A percentile compares a stretch with the other conserved stretches of the same genome.
Evolutionary conservation across 371 early-diverging fungal genomes (phyloP).

Genomic region (Syncephalis fuscata): DNA sequence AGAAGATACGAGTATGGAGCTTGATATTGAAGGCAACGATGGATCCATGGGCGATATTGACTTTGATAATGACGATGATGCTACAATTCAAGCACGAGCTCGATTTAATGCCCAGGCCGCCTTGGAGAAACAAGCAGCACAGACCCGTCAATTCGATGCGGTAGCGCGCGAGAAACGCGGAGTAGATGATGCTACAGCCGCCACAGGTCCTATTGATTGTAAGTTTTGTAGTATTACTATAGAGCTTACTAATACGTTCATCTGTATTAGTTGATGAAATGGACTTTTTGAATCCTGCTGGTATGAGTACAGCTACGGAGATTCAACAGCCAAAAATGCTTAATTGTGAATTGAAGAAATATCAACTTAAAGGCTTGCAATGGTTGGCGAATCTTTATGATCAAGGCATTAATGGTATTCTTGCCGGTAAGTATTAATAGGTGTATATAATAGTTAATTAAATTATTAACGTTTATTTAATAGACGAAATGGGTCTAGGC

Average conservation of each 20-base stretch:
- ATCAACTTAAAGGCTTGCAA: constrained; percentile 94
- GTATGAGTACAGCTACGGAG: constrained; percentile 48
- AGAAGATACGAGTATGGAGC: constrained; percentile 7
- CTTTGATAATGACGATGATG: constrained; percentile 67
- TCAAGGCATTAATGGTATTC: constrained; percentile 93
- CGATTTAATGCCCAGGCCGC: constrained; percentile 65
- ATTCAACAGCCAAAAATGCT: constrained; percentile 77
- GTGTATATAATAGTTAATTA: background rate
- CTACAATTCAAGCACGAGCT: constrained; percentile 47
- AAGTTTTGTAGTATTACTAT: constrained; percentile 6
- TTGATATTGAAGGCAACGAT: background rate
- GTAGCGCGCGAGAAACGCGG: constrained; percentile 17
- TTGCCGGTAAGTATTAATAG: constrained; percentile 39
- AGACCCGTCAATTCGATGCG: constrained; percentile 54
- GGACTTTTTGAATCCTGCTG: constrained; percentile 72
- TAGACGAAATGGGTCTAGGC: constrained; percentile 95
- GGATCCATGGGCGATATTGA: constrained; percentile 38
- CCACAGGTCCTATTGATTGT: constrained; percentile 12
- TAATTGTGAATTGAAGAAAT: constrained; percentile 76
- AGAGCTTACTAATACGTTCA: background rate
- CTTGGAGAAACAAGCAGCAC: constrained; percentile 49
- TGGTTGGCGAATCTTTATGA: constrained; percentile 97
- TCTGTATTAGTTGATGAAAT: constrained; percentile 39
- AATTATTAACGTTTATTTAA: background rate
- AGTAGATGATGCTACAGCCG: constrained; percentile 1